Percentiles rank a stretch among this genome's conserved stretches.
Evolutionary conservation across 257 asterid genomes (phyloP).

Genomic region (Pogostemon cablin): DNA sequence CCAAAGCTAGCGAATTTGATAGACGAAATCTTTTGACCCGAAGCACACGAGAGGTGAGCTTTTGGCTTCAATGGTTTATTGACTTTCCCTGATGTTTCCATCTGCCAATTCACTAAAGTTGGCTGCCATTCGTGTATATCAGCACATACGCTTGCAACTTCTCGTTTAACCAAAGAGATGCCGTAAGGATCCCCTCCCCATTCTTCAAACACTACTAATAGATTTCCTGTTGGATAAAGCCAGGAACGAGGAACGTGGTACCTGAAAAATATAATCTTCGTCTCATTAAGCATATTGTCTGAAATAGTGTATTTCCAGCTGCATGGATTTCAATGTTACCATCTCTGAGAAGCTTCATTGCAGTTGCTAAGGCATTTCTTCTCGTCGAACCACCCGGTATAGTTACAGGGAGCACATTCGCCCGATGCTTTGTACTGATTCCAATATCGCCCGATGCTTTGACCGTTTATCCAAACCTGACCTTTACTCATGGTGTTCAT

Average conservation of each 20-base stretch:
- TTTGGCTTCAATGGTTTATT: constrained; percentile 73
- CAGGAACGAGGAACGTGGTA: constrained; percentile 94
- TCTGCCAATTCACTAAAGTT: constrained; percentile 63
- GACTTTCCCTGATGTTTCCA: constrained; percentile 74
- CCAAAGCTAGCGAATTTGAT: constrained; percentile 96
- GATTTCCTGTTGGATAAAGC: constrained; percentile 74
- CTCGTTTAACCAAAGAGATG: constrained; percentile 72
- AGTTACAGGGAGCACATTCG: constrained; percentile 70
- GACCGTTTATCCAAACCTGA: constrained; percentile 95
- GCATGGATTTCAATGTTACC: constrained; percentile 43
- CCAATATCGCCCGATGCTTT: constrained; percentile 86
- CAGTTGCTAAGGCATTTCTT: constrained; percentile 79
- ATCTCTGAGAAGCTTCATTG: constrained; percentile 89
- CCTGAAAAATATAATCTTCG: constrained; percentile 44
- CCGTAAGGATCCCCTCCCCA: constrained; percentile 90
- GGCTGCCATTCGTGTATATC: constrained; percentile 93
- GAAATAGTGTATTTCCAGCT: neutral
- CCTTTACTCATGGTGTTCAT: constrained; percentile 96
- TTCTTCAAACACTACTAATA: constrained; percentile 84
- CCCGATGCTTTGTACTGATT: constrained; percentile 82
- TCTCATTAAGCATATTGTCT: constrained; percentile 21
- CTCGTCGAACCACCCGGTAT: constrained; percentile 74
- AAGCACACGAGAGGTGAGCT: constrained; percentile 76
- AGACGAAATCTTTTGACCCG: constrained; percentile 72
- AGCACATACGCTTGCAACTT: constrained; percentile 70